Base-by-base conservation (phyloP, 352 stramenopile genomes). In the Pythium plurisporium region DNA sequence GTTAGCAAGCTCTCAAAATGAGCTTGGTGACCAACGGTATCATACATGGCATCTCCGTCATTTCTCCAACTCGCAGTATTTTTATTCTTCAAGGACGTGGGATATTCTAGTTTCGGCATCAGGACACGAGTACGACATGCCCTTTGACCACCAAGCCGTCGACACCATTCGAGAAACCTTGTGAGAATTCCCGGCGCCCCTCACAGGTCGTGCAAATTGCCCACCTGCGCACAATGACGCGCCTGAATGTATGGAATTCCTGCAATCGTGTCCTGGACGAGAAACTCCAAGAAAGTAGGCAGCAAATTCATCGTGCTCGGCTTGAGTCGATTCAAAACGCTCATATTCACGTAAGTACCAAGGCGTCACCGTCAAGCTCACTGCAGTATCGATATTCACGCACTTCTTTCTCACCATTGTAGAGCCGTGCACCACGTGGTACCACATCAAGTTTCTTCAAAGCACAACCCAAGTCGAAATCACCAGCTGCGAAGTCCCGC, bases 241-340 rank as follows among this genome's bases (percentile, higher is more conserved):
- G 50, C 4, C 37, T 48, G n/a, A 55, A 64, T 52, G 65, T 72
- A 1, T 85, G 74, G 76, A 79, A 63, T 44, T 50, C 73, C 5
- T 72, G 73, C 65, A 82, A 67, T 46, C 65, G 66, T 10, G 51
- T 73, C 5, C 61, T 83, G 3, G 74, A 85, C 2, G 71, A 84
- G 4, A 69, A 67, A 11, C 74, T 69, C 63, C 67, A 67, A 31
- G 73, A 33, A 53, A 52, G 46, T 60, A 77, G 48, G 60, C 51
- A 70, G 30, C 65, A 73, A 44, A 51, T 60, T 3, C 77, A 87
- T 59, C 73, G 70, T 22, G 55, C 69, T 14, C 73, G 77, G 0
- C 42, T 87, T n/a, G 67, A 78, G n/a, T 59, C 60, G 29, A 86
- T 87, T 61, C 57, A 72, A 36, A 68, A 60, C 2, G 53, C 59